Percentiles rank a stretch among this genome's conserved stretches.
Evolutionary conservation across 148 eudicot species (phyloP).

Genomic region (Camellia sinensis): DNA sequence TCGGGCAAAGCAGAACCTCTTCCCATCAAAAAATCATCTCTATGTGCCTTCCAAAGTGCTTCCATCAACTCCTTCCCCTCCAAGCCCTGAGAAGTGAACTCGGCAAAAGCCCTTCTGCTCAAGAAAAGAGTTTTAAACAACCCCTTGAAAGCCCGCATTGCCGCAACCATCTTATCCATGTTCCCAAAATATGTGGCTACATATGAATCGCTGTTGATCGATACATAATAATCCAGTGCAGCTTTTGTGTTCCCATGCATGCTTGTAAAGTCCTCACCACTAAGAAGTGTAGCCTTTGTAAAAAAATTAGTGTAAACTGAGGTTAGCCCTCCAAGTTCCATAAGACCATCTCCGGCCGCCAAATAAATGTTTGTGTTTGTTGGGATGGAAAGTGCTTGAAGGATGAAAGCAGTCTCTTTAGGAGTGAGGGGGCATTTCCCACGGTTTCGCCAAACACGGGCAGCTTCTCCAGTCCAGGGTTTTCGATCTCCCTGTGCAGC

Average conservation of each 20-base stretch:
- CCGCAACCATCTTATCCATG: slow-evolving; percentile 99
- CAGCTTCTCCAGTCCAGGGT: slow-evolving; percentile 91
- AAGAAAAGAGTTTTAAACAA: slow-evolving; percentile 66
- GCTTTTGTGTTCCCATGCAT: slow-evolving; percentile 99
- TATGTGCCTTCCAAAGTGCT: slow-evolving; percentile 71
- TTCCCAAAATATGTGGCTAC: slow-evolving; percentile 93
- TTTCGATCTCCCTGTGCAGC: slow-evolving; percentile 72
- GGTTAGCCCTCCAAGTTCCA: slow-evolving; percentile 80
- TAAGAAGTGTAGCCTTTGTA: slow-evolving; percentile 66
- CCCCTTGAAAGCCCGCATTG: slow-evolving; percentile 84
- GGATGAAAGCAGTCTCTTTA: slow-evolving; percentile 75
- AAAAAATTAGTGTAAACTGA: slow-evolving; percentile 61
- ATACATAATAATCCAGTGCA: slow-evolving; percentile 82
- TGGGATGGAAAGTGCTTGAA: slow-evolving; percentile 69
- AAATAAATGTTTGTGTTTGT: slow-evolving; percentile 74
- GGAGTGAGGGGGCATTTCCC: slow-evolving; percentile 99
- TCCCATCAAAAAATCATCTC: slow-evolving; percentile 74
- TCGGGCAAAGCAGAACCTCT: slow-evolving; percentile 90
- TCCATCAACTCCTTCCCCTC: slow-evolving; percentile 47
- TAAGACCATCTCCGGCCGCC: slow-evolving; percentile 96
- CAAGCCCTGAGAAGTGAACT: slow-evolving; percentile 52
- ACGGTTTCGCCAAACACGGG: slow-evolving; percentile 78
- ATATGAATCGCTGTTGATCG: slow-evolving; percentile 78
- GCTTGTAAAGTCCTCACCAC: slow-evolving; percentile 56
- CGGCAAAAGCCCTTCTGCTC: slow-evolving; percentile 73